Conservation (phyloP, 805 yeast species). For the Phaffomyces opuntiae region DNA sequence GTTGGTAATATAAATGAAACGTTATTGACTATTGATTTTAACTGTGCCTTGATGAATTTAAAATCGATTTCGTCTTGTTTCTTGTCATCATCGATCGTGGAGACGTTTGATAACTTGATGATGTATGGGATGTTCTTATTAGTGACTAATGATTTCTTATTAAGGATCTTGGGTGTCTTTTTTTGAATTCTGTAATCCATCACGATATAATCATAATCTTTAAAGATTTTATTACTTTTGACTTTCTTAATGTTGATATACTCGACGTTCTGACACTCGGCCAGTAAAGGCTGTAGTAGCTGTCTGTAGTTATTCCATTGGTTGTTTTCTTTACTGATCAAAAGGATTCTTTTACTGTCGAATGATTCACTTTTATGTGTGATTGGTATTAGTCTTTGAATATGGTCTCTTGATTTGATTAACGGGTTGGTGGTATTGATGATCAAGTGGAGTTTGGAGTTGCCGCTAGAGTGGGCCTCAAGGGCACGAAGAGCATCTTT, state of each 20-base stretch:
- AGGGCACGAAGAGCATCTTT: too few species aligned
- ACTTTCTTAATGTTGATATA: constrained; percentile 40
- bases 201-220: constrained; percentile 58
- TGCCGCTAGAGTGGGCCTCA: too few species aligned
- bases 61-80: constrained; percentile 39
- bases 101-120: constrained; percentile 23
- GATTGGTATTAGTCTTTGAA: constrained; percentile 56
- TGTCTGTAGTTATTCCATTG: constrained; percentile 20
- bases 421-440: constrained; percentile 43
- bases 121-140: constrained; percentile 63
- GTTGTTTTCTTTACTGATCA: constrained; percentile 58
- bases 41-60: constrained; percentile 54
- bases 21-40: constrained; percentile 56
- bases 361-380: background rate
- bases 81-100: constrained; percentile 1
- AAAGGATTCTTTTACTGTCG: constrained; percentile 30
- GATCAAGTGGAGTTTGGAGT: constrained; percentile 25
- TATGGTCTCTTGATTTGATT: constrained; percentile 36
- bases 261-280: constrained; percentile 13
- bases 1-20: constrained; percentile 55
- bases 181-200: constrained; percentile 66
- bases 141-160: constrained; percentile 53
- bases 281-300: constrained; percentile 7
- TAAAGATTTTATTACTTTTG: constrained; percentile 41
- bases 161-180: constrained; percentile 50